Percentiles rank a stretch among this genome's conserved stretches.
These are phyloP conservation scores for Saitozyma sp. DNA, from an alignment of 768 basidiomycete species.

Conservation along the genomic window DNA sequence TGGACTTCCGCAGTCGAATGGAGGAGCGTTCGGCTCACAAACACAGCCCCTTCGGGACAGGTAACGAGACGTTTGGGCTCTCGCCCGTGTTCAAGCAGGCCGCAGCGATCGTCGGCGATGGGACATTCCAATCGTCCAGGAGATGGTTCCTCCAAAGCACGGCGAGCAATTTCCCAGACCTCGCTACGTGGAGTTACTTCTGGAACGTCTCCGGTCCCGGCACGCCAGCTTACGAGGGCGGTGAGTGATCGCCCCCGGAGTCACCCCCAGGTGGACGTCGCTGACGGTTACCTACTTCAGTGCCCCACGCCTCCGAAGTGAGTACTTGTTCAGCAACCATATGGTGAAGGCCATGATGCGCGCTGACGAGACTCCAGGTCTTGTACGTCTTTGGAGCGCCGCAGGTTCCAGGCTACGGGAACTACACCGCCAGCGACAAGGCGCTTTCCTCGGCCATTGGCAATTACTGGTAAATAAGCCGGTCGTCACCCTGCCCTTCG, in stretches of 20 bases:
- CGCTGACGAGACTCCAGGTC: background rate
- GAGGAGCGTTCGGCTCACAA: too few species aligned
- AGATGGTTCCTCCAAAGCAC: constrained; percentile 38
- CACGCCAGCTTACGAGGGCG: constrained; percentile 16
- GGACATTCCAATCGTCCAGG: constrained; percentile 40
- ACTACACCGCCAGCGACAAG: constrained; percentile 27
- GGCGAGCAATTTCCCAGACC: constrained; percentile 12
- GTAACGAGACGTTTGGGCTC: constrained; percentile 3
- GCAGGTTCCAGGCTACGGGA: constrained; percentile 11
- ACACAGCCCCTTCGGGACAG: background rate
- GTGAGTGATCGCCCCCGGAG: constrained; percentile 11
- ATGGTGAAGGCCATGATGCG: background rate
- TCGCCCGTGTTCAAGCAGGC: constrained; percentile 23
- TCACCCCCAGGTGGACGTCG: background rate
- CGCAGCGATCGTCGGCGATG: constrained; percentile 42
- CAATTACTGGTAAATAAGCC: constrained; percentile 40
- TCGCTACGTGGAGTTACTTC: constrained; percentile 42
- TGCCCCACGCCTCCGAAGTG: constrained; percentile 31
- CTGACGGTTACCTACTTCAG: constrained; percentile 14
- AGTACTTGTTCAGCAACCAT: background rate
- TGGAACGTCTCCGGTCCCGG: constrained; percentile 34
- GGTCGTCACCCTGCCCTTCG: too few species aligned
- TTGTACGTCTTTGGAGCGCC: constrained; percentile 19
- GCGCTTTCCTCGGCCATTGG: constrained; percentile 30
- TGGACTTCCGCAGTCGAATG: too few species aligned